Evolutionary conservation across 1,139 yeast species (phyloP).

Genomic region (Nakaseomyces sp.): DNA sequence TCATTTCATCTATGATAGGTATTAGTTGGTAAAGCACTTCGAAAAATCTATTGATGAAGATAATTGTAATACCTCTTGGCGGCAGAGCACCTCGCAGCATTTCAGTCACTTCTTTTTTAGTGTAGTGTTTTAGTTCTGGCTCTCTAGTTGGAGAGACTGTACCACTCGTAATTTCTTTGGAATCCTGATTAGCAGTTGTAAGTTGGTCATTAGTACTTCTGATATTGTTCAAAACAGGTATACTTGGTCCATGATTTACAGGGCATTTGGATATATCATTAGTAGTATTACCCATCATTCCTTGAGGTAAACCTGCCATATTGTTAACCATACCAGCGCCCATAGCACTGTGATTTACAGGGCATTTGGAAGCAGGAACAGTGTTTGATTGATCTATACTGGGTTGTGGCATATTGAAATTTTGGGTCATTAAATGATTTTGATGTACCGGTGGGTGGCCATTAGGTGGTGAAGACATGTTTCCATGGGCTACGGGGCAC

Average conservation of each 20-base stretch:
- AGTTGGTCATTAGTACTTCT: neutral
- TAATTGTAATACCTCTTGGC: conserved; percentile 34
- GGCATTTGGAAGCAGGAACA: conserved; percentile 5
- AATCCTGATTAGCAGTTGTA: neutral
- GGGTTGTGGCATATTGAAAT: neutral
- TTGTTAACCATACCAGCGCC: conserved; percentile 32
- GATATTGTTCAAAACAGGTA: neutral
- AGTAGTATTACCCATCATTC: neutral
- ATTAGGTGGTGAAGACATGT: neutral
- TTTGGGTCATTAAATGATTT: neutral
- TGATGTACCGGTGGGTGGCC: neutral
- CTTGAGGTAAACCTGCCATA: conserved; percentile 14
- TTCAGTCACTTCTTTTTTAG: conserved; percentile 3
- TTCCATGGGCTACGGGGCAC: conserved; percentile 12
- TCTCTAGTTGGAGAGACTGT: neutral
- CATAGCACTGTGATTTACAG: conserved; percentile 24
- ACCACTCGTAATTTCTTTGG: no score
- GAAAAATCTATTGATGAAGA: conserved; percentile 38
- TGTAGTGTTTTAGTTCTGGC: neutral
- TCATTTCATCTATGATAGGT: conserved; percentile 43
- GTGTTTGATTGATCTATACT: neutral
- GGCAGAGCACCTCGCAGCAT: conserved; percentile 30
- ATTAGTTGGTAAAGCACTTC: conserved; percentile 39
- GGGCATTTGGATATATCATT: conserved; percentile 1
- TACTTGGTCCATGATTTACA: neutral